Percentiles rank a stretch among this genome's conserved stretches.
phyloP scores from a whole-genome alignment of 139 green algal species.

The Trebouxia sp. region DNA sequence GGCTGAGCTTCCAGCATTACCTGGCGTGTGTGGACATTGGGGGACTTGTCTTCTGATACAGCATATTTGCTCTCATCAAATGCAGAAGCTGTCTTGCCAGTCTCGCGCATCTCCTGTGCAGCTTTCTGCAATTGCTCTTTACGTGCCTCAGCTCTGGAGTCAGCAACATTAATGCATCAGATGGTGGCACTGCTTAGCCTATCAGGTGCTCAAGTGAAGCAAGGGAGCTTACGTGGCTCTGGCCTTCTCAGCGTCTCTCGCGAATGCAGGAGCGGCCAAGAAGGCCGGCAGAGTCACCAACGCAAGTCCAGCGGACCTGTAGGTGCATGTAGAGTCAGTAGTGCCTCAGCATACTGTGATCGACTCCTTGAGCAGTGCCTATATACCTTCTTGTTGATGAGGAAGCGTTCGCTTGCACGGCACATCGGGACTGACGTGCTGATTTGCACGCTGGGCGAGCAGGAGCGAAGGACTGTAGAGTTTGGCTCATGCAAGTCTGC shows the following conservation, averaged over 20 bases:
- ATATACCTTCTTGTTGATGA: background rate
- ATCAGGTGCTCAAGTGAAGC: background rate
- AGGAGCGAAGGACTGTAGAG: background rate
- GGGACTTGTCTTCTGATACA: conserved; percentile 27
- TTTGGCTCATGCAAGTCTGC: background rate
- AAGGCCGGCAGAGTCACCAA: background rate
- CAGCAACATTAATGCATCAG: background rate
- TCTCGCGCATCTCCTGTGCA: conserved; percentile 24
- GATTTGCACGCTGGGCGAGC: background rate
- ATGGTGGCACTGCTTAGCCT: background rate
- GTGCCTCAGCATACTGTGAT: no score
- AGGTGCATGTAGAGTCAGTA: background rate
- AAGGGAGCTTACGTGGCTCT: background rate
- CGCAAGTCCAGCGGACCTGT: background rate
- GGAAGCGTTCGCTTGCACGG: background rate
- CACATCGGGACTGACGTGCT: background rate
- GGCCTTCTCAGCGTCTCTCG: conserved; percentile 20
- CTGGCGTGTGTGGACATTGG: conserved; percentile 30
- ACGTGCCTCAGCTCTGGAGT: background rate
- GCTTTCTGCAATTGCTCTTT: conserved; percentile 2
- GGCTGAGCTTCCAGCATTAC: background rate
- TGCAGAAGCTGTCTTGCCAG: conserved; percentile 23
- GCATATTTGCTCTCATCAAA: conserved; percentile 27
- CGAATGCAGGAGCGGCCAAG: background rate
- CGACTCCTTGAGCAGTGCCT: no score